Conservation (phyloP, 352 stramenopile species). For the Phytophthora podocarpi region DNA sequence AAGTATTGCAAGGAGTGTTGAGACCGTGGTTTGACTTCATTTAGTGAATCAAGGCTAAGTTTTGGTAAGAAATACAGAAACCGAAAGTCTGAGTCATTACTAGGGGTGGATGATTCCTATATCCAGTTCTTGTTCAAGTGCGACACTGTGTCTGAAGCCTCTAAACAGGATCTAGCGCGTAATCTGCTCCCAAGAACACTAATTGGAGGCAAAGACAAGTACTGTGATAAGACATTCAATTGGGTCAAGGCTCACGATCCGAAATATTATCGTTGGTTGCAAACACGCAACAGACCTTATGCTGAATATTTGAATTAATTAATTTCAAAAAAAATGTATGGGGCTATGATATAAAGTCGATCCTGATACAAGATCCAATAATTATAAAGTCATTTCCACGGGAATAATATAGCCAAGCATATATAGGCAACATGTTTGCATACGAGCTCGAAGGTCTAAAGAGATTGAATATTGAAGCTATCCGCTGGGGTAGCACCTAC, state of each 20-base stretch:
- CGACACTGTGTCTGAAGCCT: not conserved
- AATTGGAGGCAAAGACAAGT: constrained; percentile 7
- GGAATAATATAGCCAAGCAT: too few relatives aligned
- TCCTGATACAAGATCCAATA: too few relatives aligned
- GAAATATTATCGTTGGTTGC: constrained; percentile 2
- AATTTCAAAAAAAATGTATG: constrained; percentile 4
- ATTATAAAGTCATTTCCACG: too few relatives aligned
- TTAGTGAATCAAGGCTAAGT: too few relatives aligned
- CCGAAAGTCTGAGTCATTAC: too few relatives aligned
- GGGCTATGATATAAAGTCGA: too few relatives aligned
- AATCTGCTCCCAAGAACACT: too few relatives aligned
- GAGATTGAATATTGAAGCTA: constrained; percentile 18
- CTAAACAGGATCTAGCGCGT: not conserved
- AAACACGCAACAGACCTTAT: not conserved
- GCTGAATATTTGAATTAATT: constrained; percentile 6
- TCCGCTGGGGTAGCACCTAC: constrained; percentile 21
- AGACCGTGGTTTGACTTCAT: too few relatives aligned
- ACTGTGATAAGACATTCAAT: constrained; percentile 5
- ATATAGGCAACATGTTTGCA: constrained; percentile 27
- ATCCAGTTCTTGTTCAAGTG: too few relatives aligned
- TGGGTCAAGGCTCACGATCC: constrained; percentile 1
- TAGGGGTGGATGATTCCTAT: too few relatives aligned
- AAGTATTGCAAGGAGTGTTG: too few relatives aligned
- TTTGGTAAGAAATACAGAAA: too few relatives aligned
- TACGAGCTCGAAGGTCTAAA: constrained; percentile 26